A percentile compares a stretch with the other conserved stretches of the same genome.
Conservation (phyloP, 2,329 filamentous ascomycete genomes). For the Gnomoniopsis smithogilvyi region DNA sequence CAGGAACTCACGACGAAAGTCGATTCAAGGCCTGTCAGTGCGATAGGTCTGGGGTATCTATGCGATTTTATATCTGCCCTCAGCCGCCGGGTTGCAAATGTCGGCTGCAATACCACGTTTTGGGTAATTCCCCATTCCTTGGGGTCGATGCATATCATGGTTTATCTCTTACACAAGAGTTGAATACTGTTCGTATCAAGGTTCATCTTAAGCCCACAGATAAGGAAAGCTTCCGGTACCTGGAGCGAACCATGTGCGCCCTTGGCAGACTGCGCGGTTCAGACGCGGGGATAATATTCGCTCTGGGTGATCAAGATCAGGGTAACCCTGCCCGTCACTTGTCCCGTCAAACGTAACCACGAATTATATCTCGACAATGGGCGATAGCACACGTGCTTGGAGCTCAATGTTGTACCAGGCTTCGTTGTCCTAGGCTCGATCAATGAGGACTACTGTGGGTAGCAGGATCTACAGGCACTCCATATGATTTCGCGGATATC, state of each 20-base stretch:
- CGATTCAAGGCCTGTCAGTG: background rate
- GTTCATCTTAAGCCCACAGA: background rate
- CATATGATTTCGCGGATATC: no score
- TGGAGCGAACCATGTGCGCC: background rate
- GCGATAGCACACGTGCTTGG: background rate
- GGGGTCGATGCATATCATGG: background rate
- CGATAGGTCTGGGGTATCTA: background rate
- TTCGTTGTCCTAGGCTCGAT: background rate
- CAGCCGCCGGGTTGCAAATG: background rate
- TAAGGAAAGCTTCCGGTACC: background rate
- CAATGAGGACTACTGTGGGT: no score
- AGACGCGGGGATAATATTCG: background rate
- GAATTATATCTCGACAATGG: background rate
- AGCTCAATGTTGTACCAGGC: background rate
- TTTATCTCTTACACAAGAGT: background rate
- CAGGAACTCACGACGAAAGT: background rate
- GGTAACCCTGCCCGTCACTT: background rate
- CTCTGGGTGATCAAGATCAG: background rate
- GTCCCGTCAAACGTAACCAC: background rate
- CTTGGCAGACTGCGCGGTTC: background rate
- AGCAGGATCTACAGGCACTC: no score
- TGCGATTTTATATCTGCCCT: background rate
- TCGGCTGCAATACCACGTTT: background rate
- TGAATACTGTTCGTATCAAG: background rate
- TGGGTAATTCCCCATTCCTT: background rate